Evolutionary conservation across 2,329 filamentous ascomycete genomes (phyloP).

Genomic region (Lasiodiplodia citricola): DNA sequence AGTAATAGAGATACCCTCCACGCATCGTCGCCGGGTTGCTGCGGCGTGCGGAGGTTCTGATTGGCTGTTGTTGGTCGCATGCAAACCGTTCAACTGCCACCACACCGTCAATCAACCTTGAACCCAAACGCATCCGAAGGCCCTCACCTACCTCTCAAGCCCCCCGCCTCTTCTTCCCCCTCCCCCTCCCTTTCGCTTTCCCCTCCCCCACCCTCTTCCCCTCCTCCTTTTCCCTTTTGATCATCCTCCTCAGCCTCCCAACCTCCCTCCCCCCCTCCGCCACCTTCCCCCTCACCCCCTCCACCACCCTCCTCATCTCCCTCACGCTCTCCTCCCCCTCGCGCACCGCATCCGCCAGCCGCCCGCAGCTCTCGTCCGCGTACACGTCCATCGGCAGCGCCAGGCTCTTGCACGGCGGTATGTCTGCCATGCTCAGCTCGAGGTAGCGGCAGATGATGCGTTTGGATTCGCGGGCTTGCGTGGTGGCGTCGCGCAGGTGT

Average conservation of each 20-base stretch:
- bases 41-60: slow-evolving; percentile 3
- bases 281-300: not conserved
- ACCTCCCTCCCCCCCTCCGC: not conserved
- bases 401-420: not conserved
- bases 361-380: not conserved
- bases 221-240: too few species aligned
- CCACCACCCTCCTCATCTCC: not conserved
- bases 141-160: too few species aligned
- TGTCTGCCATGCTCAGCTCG: not conserved
- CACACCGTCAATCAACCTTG: too few species aligned
- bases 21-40: not conserved
- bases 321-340: not conserved
- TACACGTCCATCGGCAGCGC: slow-evolving; percentile 2
- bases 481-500: not conserved
- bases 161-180: not conserved
- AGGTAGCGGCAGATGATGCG: slow-evolving; percentile 16
- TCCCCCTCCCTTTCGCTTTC: not conserved
- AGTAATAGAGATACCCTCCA: not conserved
- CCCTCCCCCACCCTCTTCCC: too few species aligned
- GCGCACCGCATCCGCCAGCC: not conserved
- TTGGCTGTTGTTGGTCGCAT: not conserved
- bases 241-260: not conserved
- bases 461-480: not conserved
- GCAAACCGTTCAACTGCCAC: too few species aligned
- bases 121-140: not conserved